These are phyloP conservation scores for Iberis pinnata DNA, from an alignment of 345 rosid genomes.

Conservation along the genomic window DNA sequence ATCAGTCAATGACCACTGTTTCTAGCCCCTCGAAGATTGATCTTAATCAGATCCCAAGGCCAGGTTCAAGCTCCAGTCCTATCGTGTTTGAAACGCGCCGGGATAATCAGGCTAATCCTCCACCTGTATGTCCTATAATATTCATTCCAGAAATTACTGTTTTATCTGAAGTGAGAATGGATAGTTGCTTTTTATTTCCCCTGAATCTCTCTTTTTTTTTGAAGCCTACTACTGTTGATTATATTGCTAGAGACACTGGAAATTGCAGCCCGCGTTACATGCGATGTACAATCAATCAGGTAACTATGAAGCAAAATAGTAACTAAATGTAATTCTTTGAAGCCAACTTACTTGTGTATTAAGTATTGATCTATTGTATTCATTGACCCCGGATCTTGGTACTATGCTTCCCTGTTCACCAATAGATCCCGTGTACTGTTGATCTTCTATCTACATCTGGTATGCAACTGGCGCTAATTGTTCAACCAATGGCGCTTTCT, in stretches of 20 bases:
- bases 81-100: constrained; percentile 27
- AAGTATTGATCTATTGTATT: background rate
- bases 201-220: constrained; percentile 20
- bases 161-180: constrained; percentile 1
- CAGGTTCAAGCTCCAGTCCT: constrained; percentile 30
- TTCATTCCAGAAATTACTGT: background rate
- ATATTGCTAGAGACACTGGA: constrained; percentile 80
- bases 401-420: constrained; percentile 9
- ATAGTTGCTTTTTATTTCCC: background rate
- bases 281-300: constrained; percentile 97
- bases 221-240: constrained; percentile 89
- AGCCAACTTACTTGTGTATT: background rate
- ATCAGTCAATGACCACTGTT: constrained; percentile 32
- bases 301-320: constrained; percentile 23
- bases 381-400: constrained; percentile 13
- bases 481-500: constrained; percentile 91
- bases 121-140: constrained; percentile 28
- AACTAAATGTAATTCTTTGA: constrained; percentile 1
- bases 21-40: constrained; percentile 31
- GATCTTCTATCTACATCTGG: constrained; percentile 90
- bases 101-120: constrained; percentile 65
- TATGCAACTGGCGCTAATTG: constrained; percentile 83
- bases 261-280: constrained; percentile 97
- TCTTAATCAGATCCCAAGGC: constrained; percentile 33
- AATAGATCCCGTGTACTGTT: constrained; percentile 88